Evolutionary conservation across 2,329 filamentous ascomycete species (phyloP).

Genomic region (Orbilia javanica): DNA sequence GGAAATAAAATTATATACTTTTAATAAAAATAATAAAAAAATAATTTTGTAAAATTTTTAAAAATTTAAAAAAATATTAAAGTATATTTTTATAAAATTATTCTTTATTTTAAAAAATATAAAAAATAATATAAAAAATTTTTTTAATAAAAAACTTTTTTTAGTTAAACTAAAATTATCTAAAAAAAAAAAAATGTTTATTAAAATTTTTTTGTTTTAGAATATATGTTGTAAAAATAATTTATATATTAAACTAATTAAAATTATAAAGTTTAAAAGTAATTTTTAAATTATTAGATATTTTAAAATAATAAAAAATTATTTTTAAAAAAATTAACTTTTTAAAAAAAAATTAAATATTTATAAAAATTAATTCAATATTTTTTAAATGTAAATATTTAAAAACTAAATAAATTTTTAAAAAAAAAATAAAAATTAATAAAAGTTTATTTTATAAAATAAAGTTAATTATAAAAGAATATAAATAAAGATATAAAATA

Average conservation of each 20-base stretch:
- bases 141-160: slow-evolving; percentile 10
- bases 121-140: background rate
- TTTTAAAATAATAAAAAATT: background rate
- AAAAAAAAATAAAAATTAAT: too few relatives aligned
- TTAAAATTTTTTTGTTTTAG: background rate
- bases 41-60: background rate
- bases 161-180: background rate
- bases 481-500: background rate
- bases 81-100: background rate
- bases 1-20: background rate
- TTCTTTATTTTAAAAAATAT: slow-evolving; percentile 2
- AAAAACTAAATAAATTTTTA: too few relatives aligned
- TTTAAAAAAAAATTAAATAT: background rate
- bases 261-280: background rate
- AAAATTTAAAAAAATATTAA: background rate
- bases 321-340: background rate
- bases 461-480: too few relatives aligned
- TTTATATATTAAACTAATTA: background rate
- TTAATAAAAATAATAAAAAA: background rate
- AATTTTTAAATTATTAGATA: background rate
- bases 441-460: background rate
- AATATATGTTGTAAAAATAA: too few relatives aligned
- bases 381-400: background rate
- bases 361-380: background rate
- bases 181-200: too few relatives aligned